Percentiles rank a stretch among this genome's conserved stretches.
Conservation (phyloP, 2,329 filamentous ascomycete species). For the Cadophora gregata region DNA sequence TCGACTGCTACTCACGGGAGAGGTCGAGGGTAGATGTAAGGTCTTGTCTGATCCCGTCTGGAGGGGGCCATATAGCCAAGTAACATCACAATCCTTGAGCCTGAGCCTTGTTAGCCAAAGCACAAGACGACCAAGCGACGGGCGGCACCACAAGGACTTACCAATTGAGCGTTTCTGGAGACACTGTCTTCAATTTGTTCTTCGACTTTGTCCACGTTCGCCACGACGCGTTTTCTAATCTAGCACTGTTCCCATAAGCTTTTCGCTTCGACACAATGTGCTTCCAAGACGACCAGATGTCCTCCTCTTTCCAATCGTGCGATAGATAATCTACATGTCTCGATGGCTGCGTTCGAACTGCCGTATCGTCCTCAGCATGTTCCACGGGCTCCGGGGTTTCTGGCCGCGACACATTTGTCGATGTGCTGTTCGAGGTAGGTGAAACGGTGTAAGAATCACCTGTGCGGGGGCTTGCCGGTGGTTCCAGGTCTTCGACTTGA, state of each 20-base stretch:
- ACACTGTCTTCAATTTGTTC: constrained; percentile 83
- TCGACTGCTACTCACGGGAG: constrained; percentile 54
- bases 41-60: constrained; percentile 71
- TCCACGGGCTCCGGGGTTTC: constrained; percentile 41
- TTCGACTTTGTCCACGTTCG: constrained; percentile 95
- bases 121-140: not conserved
- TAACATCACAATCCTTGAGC: constrained; percentile 97
- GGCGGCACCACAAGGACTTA: constrained; percentile 52
- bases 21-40: constrained; percentile 53
- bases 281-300: constrained; percentile 97
- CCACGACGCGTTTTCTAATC: constrained; percentile 96
- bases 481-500: constrained; percentile 54
- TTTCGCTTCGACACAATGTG: constrained; percentile 83
- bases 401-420: constrained; percentile 55
- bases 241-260: constrained; percentile 79
- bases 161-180: constrained; percentile 94
- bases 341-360: constrained; percentile 64
- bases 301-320: constrained; percentile 94
- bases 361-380: constrained; percentile 57
- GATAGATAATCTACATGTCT: constrained; percentile 94
- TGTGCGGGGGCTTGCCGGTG: constrained; percentile 55
- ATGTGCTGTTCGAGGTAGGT: constrained; percentile 66
- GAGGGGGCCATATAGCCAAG: constrained; percentile 94
- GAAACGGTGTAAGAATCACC: constrained; percentile 61
- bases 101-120: constrained; percentile 51